Base-by-base conservation (phyloP, 345 rosid genomes). In the Rhizophora mangle region DNA sequence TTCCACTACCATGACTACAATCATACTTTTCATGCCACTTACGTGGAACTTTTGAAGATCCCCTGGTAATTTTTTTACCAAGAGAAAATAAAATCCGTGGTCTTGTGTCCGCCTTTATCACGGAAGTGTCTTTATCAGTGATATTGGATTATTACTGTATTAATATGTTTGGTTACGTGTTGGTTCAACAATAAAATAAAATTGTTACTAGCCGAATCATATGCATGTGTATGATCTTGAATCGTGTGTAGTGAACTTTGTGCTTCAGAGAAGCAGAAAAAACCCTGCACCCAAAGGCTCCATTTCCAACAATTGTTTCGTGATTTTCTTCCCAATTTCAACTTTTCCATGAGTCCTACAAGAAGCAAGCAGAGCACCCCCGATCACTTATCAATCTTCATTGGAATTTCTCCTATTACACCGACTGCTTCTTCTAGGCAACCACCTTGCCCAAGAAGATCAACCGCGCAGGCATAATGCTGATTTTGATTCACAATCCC, bases 1-100 rank as follows among this genome's bases (percentile, higher is more conserved):
- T 93, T 89, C 68, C 97, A 72, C 69, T 87, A 63, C 80, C 98
- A 90, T 73, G 98, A 84, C 81, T 90, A 90, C 64, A 83, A 83
- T 59, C 98, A 90, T 75, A 93, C 98, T 62, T 77, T 93, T 68
- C 82, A 9, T 2, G 4, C 16, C 47, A 39, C 47, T 39, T 10
- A 39, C 47, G 47, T 11, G 16, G 47, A 39, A 10, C 47, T 39
- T 39, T 39, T 39, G 47, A 39, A 10, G 47, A 39, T 39, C 16
- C 47, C 47, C 47, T 2, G 47, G 47, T 39, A 4, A 39, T 11
- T 39, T 39, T 39, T 3, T 2, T 1, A 11, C 13, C 15, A 11
- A 10, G 16, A 39, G 47, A 10, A 39, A 39, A 39, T 9, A 9
- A 2, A 39, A 9, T 11, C 16, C 16, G 47, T 39, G 47, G 47